Evolutionary conservation across 2,329 filamentous ascomycete species (phyloP), one percentile per base, ranked within the genome.

Genomic region (Exophiala calicioides): DNA sequence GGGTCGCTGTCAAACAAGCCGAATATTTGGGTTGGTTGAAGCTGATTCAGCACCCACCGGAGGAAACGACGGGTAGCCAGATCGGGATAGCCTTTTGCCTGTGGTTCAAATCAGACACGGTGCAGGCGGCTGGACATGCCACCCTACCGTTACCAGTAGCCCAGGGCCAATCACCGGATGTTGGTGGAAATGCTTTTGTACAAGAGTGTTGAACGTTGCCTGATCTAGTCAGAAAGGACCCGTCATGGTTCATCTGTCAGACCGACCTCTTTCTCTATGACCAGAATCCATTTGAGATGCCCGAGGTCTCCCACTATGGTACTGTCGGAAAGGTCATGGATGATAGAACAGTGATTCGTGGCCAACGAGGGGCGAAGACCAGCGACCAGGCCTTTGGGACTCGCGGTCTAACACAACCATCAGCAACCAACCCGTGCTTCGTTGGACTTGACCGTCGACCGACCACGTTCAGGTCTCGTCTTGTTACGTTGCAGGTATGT

Each of bases 81-180:
- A 57, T 85, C 81, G 1, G 81, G 81, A 56, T 84, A 84, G 3
- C 81, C 81, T 70, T 84, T 84, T 0, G 75, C 81, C 77, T 81
- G 39, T 2, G 36, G 32, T 52, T 18, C 39, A 4, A 40, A 20
- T 53, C 32, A 51, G 41, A 9, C 13, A 13, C 3, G 31, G 20
- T n/a, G n/a, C 30, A 3, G 26, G 9, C 15, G 16, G 10, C 9
- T 13, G 26, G 23, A 39, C 23, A 19, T 9, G 3, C 3, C 29
- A 3, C 23, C 69, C 57, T 63, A 80, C 78, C 3, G 81, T 84
- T 35, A 84, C 57, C 7, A 82, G 58, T 9, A 84, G 67, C 3
- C 80, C 77, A 38, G 73, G 60, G 10, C 68, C 66, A 12, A 67
- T 62, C 24, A 70, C 48, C 1, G 60, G 64, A 32, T 52, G 59